phyloP scores from a whole-genome alignment of 2,329 filamentous ascomycete species.

The Boeremia exigua region DNA sequence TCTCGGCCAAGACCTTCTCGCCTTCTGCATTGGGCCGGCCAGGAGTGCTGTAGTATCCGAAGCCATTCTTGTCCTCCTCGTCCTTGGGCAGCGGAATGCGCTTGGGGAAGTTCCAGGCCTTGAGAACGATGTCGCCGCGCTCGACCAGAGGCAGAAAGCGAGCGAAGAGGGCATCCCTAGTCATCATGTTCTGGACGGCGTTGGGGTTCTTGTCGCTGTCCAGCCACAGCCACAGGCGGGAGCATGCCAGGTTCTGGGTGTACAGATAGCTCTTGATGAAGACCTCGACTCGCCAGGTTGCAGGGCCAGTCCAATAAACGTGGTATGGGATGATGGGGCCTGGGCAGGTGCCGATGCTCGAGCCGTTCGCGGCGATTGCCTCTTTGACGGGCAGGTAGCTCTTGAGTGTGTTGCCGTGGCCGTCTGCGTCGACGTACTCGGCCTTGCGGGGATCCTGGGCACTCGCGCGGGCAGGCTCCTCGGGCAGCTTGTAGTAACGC shows the following conservation, averaged over 20 bases:
- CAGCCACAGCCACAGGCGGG: conserved; percentile 61
- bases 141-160: conserved; percentile 61
- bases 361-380: conserved; percentile 46
- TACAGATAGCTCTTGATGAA: conserved; percentile 65
- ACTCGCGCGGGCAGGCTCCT: conserved; percentile 48
- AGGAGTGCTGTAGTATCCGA: conserved; percentile 57
- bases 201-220: conserved; percentile 60
- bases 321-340: conserved; percentile 64
- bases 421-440: conserved; percentile 52
- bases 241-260: conserved; percentile 63
- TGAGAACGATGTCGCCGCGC: conserved; percentile 59
- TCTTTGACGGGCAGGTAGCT: conserved; percentile 48
- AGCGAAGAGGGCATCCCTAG: conserved; percentile 58
- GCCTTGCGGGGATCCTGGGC: conserved; percentile 51
- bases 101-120: conserved; percentile 61
- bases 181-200: conserved; percentile 59
- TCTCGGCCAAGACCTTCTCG: conserved; percentile 56
- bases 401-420: conserved; percentile 48
- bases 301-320: conserved; percentile 63
- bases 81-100: conserved; percentile 59
- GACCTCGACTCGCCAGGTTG: conserved; percentile 63
- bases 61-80: conserved; percentile 56
- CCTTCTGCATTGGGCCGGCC: conserved; percentile 53
- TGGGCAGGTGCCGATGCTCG: conserved; percentile 57
- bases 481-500: conserved; percentile 59